phyloP scores from a whole-genome alignment of 805 yeast species.

The Jamesozyma hellenica region DNA sequence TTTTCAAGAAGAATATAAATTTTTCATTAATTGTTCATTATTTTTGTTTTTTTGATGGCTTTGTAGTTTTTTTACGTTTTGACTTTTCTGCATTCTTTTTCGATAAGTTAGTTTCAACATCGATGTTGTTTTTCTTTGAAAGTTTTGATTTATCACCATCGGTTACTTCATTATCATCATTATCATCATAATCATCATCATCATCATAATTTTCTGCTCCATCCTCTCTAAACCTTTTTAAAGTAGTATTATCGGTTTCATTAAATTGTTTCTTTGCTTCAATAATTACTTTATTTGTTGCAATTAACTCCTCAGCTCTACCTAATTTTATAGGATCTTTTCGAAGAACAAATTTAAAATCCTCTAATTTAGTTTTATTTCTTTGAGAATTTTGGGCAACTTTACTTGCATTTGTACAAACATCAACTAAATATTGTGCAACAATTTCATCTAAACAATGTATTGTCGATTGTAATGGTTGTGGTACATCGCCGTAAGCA shows the following conservation, averaged over 20 bases:
- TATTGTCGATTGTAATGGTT: conserved; percentile 57
- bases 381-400: conserved; percentile 44
- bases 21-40: too few relatives aligned
- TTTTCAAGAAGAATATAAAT: background rate
- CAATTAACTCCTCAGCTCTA: conserved; percentile 54
- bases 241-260: conserved; percentile 42
- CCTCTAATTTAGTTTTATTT: conserved; percentile 59
- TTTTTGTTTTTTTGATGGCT: background rate
- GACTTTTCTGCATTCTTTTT: background rate
- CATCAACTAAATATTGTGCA: conserved; percentile 50
- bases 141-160: conserved; percentile 3
- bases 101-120: background rate
- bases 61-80: background rate
- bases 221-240: conserved; percentile 22
- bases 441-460: conserved; percentile 59
- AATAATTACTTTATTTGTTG: conserved; percentile 48
- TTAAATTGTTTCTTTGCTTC: conserved; percentile 63
- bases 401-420: conserved; percentile 45
- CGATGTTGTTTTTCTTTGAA: conserved; percentile 1
- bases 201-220: conserved; percentile 25
- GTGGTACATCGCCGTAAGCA: conserved; percentile 65
- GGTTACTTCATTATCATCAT: conserved; percentile 10
- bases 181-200: conserved; percentile 19
- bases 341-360: conserved; percentile 59
- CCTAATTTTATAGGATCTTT: conserved; percentile 59